phyloP scores from a whole-genome alignment of 305 asterid genomes.

The Solanum hybrid region DNA sequence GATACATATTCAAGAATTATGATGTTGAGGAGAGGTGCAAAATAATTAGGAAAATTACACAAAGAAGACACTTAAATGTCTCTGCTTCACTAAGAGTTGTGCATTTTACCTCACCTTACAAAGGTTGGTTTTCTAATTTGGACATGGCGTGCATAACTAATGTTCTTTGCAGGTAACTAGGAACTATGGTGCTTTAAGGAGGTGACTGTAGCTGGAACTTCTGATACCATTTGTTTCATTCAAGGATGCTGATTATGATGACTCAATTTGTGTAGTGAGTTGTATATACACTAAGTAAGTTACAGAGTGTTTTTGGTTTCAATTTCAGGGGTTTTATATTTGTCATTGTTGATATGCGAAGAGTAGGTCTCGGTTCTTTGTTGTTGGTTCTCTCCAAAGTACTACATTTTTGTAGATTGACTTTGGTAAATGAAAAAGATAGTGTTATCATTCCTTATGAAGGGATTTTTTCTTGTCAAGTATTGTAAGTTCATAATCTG shows the following conservation, averaged over 20 bases:
- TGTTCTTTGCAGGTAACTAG: constrained; percentile 53
- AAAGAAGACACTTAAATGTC: not conserved
- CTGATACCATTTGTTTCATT: not conserved
- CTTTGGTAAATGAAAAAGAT: too few relatives aligned
- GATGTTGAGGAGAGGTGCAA: too few relatives aligned
- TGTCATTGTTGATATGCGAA: not conserved
- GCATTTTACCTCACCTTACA: not conserved
- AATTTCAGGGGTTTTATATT: not conserved
- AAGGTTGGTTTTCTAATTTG: not conserved
- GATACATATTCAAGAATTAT: not conserved
- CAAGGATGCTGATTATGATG: not conserved
- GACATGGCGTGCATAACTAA: not conserved
- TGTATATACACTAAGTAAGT: not conserved
- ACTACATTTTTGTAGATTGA: too few relatives aligned
- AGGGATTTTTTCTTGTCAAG: too few relatives aligned
- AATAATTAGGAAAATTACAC: too few relatives aligned
- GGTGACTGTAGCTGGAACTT: constrained; percentile 19
- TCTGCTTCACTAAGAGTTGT: not conserved
- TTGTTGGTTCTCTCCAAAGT: too few relatives aligned
- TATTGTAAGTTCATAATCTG: too few relatives aligned
- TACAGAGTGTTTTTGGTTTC: not conserved
- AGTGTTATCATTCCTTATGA: too few relatives aligned
- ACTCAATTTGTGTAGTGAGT: not conserved
- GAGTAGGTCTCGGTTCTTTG: not conserved
- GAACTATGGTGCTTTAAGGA: constrained; percentile 83